Percentiles rank a stretch among this genome's conserved stretches.
Conservation (phyloP, 768 basidiomycete species). For the Kwoniella europaea region DNA sequence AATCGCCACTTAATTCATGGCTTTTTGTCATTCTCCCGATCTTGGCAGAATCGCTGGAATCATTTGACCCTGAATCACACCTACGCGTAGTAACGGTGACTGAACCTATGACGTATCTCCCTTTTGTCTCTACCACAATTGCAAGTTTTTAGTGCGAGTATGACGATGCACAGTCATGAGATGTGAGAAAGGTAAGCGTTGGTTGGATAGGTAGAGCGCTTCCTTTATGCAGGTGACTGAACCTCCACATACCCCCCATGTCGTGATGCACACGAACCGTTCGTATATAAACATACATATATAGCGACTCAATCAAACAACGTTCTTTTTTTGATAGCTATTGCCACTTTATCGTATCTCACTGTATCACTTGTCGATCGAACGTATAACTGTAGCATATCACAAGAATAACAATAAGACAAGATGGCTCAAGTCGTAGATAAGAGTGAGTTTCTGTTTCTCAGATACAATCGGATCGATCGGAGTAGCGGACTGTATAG, state of each 20-base stretch:
- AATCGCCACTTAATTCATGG: too few species aligned
- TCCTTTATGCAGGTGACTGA: background rate
- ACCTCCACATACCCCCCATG: background rate
- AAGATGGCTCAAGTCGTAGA: constrained; percentile 27
- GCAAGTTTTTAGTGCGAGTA: background rate
- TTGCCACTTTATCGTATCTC: constrained; percentile 12
- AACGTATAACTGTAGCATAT: constrained; percentile 12
- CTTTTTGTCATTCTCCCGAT: background rate
- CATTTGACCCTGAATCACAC: background rate
- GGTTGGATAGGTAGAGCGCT: background rate
- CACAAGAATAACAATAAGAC: background rate
- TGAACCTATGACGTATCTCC: constrained; percentile 12
- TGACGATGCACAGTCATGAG: background rate
- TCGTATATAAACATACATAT: background rate
- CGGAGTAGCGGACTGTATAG: background rate
- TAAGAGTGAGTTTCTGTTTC: constrained; percentile 8
- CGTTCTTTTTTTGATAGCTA: background rate
- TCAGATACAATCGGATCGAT: background rate
- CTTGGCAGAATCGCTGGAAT: constrained; percentile 9
- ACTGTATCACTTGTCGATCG: background rate
- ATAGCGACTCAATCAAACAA: background rate
- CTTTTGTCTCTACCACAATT: background rate
- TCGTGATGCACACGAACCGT: background rate
- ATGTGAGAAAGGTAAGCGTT: background rate
- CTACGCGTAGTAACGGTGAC: background rate